phyloP scores from a whole-genome alignment of 2,329 filamentous ascomycete genomes.

The Camillea tinctor region DNA sequence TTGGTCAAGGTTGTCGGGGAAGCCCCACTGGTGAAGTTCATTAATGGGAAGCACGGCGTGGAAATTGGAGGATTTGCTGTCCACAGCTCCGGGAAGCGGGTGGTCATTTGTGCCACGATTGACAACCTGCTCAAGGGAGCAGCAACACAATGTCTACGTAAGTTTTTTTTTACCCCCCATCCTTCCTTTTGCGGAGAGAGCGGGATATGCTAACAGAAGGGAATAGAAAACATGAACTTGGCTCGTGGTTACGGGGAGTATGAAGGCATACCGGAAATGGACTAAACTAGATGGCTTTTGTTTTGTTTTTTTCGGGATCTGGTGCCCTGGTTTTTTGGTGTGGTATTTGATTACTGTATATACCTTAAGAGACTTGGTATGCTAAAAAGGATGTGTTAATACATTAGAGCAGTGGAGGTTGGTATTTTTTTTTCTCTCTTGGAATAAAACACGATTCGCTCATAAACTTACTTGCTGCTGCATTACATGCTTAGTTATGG shows the following conservation, averaged over 20 bases:
- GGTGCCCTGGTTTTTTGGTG: constrained; percentile 1
- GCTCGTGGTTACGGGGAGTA: constrained; percentile 70
- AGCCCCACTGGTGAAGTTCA: constrained; percentile 79
- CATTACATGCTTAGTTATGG: not conserved
- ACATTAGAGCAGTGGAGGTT: not conserved
- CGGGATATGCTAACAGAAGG: not conserved
- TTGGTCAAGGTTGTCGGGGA: constrained; percentile 91
- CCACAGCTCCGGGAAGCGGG: constrained; percentile 81
- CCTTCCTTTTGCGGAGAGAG: not conserved
- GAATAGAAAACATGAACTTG: constrained; percentile 69
- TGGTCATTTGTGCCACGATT: constrained; percentile 91
- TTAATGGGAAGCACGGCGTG: constrained; percentile 80
- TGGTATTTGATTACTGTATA: not conserved
- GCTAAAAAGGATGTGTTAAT: not conserved
- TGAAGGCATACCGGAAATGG: constrained; percentile 60
- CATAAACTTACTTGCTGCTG: too few species aligned
- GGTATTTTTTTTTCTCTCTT: not conserved
- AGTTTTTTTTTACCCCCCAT: constrained; percentile 44
- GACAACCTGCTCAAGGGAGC: constrained; percentile 94
- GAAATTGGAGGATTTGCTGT: constrained; percentile 97
- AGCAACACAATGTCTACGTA: constrained; percentile 87
- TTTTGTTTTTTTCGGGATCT: constrained; percentile 7
- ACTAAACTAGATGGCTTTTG: constrained; percentile 21
- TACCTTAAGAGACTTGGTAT: not conserved
- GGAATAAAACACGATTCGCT: not conserved